Base-by-base conservation (phyloP, 352 stramenopile genomes). In the Discostella stelligera region DNA sequence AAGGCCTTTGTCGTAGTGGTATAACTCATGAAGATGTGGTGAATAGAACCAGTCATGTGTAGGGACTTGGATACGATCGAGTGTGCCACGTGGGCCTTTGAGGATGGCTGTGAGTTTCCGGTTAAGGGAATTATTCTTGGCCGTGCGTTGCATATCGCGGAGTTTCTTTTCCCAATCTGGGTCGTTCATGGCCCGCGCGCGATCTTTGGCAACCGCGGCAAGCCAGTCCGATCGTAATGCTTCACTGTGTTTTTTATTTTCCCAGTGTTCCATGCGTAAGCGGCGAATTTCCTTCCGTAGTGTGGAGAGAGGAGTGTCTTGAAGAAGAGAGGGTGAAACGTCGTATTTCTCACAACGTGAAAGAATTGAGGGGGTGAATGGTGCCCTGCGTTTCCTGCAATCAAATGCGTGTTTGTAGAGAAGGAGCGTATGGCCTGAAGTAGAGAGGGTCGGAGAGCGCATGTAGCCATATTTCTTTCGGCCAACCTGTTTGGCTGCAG, bases 21-120 rank as follows among this genome's bases (percentile, higher is more conserved):
- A 74, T 2, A 81, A 14, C 25, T 76, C 66, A 5, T 76, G 53
- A 13, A 10, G 18, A 11, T 66, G 20, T 20, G 2, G 2, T 14
- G 59, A 76, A 7, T 46, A 62, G 25, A 65, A 81, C 66, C 73
- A 81, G 18, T 70, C 58, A 46, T 70, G 49, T 3, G 14, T 61
- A 6, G 62, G 62, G 1, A 73, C 50, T 37, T 73, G 13, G 11
- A 79, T 79, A 0, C 53, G 27, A 21, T 79, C 71, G 13, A 79
- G 7, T 46, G 1, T 6, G 3, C 55, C 2, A 8, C 16, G 13
- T 16, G 2, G 20, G 3, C 62, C 62, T 25, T 79, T 79, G 0
- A 41, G 63, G 0, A 67, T 55, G 0, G 20, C 11, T 2, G 41
- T 50, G 7, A 73, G 23, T 27, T 79, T 79, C 2, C 55, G 14